Base-by-base conservation (phyloP, 306 rosid species). In the Elaeagnus macrophylla region DNA sequence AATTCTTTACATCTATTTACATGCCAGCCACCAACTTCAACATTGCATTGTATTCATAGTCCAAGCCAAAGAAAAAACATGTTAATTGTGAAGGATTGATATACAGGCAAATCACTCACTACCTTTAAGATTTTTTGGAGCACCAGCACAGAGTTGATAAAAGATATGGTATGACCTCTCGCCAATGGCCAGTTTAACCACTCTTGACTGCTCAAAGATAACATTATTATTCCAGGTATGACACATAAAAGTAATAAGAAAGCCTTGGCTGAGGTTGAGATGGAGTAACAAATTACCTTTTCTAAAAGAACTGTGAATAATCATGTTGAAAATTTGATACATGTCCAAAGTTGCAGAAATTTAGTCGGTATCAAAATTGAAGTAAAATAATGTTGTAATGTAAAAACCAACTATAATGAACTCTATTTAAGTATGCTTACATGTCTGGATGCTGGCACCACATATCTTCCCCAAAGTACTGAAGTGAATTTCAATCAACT, bases 141-240 rank as follows among this genome's bases (percentile, higher is more conserved):
- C 77, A 48, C 96, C 91, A 63, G 84, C 94, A 74, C 94, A 84
- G 59, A 88, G 90, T 76, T 88, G 96, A 70, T 88, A 88, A 64
- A 88, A 88, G 75, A 88, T 66, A 52, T 88, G 96, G 68, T 77
- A 88, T 1, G 91, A 82, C 61, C 96, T 75, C 76, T 84, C 90
- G 0, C 78, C 88, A 45, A 17, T 48, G 62, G 75, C 78, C 67
- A 84, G 65, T 69, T 76, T 83, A 65, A 81, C 82, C 44, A 82
- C 94, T 75, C 96, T 79, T 48, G 94, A 82, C 96, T 88, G 85
- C 71, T 62, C 61, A 73, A 48, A 67, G 51, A 59, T 72, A 56
- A 67, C 39, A 56, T 2, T n/a, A 37, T 37, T 48, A 53, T 51
- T 57, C 77, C 64, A 77, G 79, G 73, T 62, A 41, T 51, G 48